Evolutionary conservation across 169 alveolate species (phyloP), one percentile per base, ranked within the genome.

Genomic region (Plasmodium knowlesi): DNA sequence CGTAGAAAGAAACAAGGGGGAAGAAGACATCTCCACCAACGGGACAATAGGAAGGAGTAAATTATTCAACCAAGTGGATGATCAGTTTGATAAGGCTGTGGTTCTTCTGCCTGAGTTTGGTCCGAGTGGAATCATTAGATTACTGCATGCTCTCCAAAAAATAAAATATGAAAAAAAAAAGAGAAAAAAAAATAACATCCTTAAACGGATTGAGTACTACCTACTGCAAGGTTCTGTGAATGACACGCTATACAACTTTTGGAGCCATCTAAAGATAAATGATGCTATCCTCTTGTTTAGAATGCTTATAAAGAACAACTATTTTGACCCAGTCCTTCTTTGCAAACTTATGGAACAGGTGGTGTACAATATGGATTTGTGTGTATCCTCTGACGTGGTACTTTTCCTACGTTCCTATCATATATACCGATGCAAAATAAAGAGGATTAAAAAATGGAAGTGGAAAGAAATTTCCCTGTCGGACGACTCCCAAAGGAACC

Each of bases 41-140:
- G 43, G 22, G 92, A 53, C 22, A 67, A 37, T 83, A 37, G 5
- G 19, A 67, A 78, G 32, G 50, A 89, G 82, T 80, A 81, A 34
- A 80, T 57, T 89, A 19, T 89, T 79, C 50, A 22, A 61, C n/a
- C 73, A 89, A 28, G 94, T 89, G 5, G 81, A 89, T 89, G 72
- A 73, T 19, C 54, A 79, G 50, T 22, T 89, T 30, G 46, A 89
- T 34, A 89, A 89, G 34, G 82, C 94, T 8, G 72, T 57, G 22
- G 94, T 89, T 41, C 83, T 73, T 67, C 73, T 89, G 32, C 88
- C 89, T 2, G 94, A 89, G 73, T 89, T 89, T 39, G 90, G 94
- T 3, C 91, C 94, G 2, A 79, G 53, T 12, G 94, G 90, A 67
- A 61, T 89, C 30, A 50, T 89, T 43, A 39, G 94, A 16, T 80